These are phyloP conservation scores for Xylariales sp. DNA, from an alignment of 2,329 filamentous ascomycete species.

Conservation along the genomic window DNA sequence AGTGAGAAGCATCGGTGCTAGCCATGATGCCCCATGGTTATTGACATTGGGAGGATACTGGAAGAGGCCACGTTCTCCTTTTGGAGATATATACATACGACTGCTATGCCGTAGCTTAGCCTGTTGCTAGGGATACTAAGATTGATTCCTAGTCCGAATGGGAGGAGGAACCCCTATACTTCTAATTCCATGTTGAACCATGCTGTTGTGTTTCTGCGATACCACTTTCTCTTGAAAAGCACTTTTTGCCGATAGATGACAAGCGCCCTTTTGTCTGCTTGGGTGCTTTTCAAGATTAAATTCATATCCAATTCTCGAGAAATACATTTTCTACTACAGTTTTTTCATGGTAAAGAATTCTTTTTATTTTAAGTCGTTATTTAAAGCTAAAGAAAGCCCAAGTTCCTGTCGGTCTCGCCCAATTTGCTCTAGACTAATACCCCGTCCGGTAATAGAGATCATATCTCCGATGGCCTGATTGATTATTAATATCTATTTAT, in stretches of 20 bases:
- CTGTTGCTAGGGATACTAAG: not conserved
- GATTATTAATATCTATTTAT: not conserved
- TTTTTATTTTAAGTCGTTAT: not conserved
- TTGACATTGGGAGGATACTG: not conserved
- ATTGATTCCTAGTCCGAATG: no score
- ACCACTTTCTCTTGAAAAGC: not conserved
- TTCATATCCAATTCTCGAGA: not conserved
- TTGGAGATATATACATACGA: no score
- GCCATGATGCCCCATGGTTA: not conserved
- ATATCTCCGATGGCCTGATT: not conserved
- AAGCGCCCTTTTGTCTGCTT: not conserved
- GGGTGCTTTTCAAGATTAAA: not conserved
- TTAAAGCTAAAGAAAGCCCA: not conserved
- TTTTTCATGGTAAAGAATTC: not conserved
- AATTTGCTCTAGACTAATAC: not conserved
- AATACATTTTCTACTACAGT: not conserved
- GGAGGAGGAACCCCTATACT: not conserved
- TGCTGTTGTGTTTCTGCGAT: not conserved
- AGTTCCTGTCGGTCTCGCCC: not conserved
- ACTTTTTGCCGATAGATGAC: not conserved
- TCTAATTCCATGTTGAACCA: not conserved
- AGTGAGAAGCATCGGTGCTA: no score
- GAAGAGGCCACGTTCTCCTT: not conserved
- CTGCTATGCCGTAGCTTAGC: not conserved
- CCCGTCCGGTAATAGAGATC: constrained; percentile 2